Evolutionary conservation across 2,329 filamentous ascomycete genomes (phyloP).

Genomic region (Ceratocystis variospora): DNA sequence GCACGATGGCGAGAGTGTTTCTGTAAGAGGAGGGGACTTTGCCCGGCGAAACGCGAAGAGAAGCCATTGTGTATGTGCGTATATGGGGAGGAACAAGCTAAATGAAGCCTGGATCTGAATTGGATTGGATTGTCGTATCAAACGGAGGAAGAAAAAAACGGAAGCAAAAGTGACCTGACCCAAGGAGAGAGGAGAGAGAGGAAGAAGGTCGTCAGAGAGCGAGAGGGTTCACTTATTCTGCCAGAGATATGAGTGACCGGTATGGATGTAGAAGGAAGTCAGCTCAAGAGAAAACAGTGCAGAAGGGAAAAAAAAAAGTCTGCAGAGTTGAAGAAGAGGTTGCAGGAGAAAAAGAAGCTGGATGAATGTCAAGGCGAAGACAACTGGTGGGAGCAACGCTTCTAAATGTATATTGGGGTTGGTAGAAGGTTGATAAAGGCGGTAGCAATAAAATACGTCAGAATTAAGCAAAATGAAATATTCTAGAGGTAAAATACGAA

Average conservation of each 20-base stretch:
- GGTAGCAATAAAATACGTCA: background rate
- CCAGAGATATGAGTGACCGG: constrained; percentile 16
- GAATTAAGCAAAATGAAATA: background rate
- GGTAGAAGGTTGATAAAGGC: background rate
- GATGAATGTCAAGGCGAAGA: background rate
- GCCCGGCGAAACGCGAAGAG: constrained; percentile 12
- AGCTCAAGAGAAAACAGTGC: background rate
- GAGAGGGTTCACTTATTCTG: constrained; percentile 10
- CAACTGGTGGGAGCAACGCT: background rate
- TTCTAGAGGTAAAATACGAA: background rate
- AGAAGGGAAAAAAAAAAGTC: background rate
- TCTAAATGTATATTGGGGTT: background rate
- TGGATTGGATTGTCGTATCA: background rate
- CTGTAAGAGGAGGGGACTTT: constrained; percentile 13
- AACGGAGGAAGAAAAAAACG: background rate
- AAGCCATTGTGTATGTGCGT: constrained; percentile 10
- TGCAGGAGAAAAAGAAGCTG: background rate
- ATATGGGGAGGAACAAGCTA: background rate
- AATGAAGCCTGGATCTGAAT: background rate
- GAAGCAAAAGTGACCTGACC: background rate
- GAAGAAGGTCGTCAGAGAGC: background rate
- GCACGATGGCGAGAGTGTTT: constrained; percentile 17
- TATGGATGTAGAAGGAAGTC: background rate
- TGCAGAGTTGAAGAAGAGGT: background rate
- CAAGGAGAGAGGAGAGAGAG: too few species aligned